These are phyloP conservation scores for Cryptococcus amylolentus DNA, from an alignment of 1,284 basidiomycete genomes.

Conservation along the genomic window DNA sequence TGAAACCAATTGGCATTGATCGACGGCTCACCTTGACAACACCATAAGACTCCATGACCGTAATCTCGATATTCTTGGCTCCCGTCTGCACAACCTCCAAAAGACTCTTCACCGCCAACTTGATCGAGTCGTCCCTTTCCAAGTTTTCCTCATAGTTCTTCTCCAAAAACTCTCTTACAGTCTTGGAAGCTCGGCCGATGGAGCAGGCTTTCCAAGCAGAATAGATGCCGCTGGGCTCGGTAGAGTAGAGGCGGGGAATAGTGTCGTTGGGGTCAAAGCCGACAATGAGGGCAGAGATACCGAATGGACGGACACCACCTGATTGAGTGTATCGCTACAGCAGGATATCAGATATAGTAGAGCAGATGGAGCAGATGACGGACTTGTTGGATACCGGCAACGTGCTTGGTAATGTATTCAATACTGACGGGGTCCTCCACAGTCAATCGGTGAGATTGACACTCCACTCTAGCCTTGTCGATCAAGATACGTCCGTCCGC, in stretches of 20 bases:
- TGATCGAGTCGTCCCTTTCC: conserved; percentile 83
- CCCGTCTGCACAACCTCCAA: conserved; percentile 99
- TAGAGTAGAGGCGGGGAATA: conserved; percentile 87
- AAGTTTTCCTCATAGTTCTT: conserved; percentile 96
- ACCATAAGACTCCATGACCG: conserved; percentile 90
- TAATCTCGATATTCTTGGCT: conserved; percentile 98
- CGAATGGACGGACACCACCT: conserved; percentile 96
- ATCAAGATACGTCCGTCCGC: conserved; percentile 97
- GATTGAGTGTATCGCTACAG: conserved; percentile 94
- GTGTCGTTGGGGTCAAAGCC: conserved; percentile 94
- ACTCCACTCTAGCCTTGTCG: conserved; percentile 96
- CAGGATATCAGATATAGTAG: background rate
- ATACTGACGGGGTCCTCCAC: conserved; percentile 98
- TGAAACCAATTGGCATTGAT: conserved; percentile 4
- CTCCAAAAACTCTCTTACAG: conserved; percentile 96
- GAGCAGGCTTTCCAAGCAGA: conserved; percentile 99
- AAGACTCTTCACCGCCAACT: conserved; percentile 91
- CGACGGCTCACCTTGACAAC: conserved; percentile 72
- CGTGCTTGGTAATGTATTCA: conserved; percentile 97
- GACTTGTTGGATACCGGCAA: conserved; percentile 97
- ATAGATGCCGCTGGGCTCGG: conserved; percentile 96
- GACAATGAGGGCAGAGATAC: conserved; percentile 93
- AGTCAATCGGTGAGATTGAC: conserved; percentile 93
- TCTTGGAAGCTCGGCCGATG: conserved; percentile 96
- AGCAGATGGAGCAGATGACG: conserved; percentile 19